These are phyloP conservation scores for Phytophthora sp. DNA, from an alignment of 352 stramenopile genomes.

Conservation along the genomic window DNA sequence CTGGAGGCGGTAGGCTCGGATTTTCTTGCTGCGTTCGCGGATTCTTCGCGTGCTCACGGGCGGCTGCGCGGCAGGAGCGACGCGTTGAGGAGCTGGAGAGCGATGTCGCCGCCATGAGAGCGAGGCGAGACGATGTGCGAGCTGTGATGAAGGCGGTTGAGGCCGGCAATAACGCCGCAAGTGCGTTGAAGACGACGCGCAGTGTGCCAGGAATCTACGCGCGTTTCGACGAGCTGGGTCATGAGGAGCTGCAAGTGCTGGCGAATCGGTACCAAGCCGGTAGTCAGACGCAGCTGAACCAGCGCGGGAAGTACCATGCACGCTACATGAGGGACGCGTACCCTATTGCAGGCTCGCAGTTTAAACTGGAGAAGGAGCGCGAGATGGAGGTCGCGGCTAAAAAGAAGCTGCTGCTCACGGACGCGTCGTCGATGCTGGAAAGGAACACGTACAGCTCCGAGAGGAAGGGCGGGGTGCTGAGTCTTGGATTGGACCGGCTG, in stretches of 20 bases:
- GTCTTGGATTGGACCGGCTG: slow-evolving; percentile 6
- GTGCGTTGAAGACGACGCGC: not conserved
- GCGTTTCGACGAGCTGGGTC: slow-evolving; percentile 47
- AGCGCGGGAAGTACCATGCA: slow-evolving; percentile 70
- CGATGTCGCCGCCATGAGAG: slow-evolving; percentile 34
- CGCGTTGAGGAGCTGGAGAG: slow-evolving; percentile 34
- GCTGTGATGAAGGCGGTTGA: slow-evolving; percentile 5
- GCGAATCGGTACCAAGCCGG: slow-evolving; percentile 44
- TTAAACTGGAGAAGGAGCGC: slow-evolving; percentile 71
- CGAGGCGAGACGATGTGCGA: slow-evolving; percentile 32
- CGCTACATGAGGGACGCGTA: slow-evolving; percentile 74
- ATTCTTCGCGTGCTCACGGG: too few species aligned
- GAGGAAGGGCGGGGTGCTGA: slow-evolving; percentile 3
- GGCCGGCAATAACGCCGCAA: not conserved
- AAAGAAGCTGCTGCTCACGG: slow-evolving; percentile 68
- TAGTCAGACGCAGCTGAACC: slow-evolving; percentile 44
- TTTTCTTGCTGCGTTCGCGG: too few species aligned
- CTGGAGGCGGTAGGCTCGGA: slow-evolving; percentile 56
- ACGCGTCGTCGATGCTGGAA: slow-evolving; percentile 9
- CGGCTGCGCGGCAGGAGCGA: slow-evolving; percentile 32
- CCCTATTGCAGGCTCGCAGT: slow-evolving; percentile 74
- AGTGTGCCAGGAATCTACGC: slow-evolving; percentile 50
- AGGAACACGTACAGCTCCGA: not conserved
- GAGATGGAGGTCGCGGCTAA: slow-evolving; percentile 62
- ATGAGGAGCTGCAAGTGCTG: slow-evolving; percentile 49